A percentile compares a stretch with the other conserved stretches of the same genome.
phyloP scores from a whole-genome alignment of 2,329 filamentous ascomycete genomes.

The Clarireedia hainanense region DNA sequence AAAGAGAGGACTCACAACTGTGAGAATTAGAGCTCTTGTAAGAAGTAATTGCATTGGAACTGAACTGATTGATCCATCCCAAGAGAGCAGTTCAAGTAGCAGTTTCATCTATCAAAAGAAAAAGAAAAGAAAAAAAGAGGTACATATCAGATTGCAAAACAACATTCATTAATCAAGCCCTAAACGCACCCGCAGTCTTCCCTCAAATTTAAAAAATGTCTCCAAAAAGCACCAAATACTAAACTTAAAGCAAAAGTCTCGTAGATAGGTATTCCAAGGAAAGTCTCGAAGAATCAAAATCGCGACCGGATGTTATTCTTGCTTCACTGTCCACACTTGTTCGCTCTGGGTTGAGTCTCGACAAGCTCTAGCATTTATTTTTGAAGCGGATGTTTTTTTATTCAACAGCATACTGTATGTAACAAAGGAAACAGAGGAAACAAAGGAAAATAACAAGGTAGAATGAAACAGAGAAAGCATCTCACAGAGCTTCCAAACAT shows the following conservation, averaged over 20 bases:
- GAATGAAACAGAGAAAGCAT: too few species aligned
- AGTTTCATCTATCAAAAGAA: too few species aligned
- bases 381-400: conserved; percentile 22
- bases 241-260: conserved; percentile 24
- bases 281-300: conserved; percentile 32
- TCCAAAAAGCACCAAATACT: conserved; percentile 32
- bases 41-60: too few species aligned
- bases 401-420: neutral
- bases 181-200: too few species aligned
- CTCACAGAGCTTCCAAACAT: too few species aligned
- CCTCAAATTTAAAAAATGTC: conserved; percentile 24
- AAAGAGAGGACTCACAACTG: too few species aligned
- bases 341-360: conserved; percentile 41
- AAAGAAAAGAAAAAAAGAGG: too few species aligned
- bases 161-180: too few species aligned
- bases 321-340: conserved; percentile 52
- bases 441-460: neutral
- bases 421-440: neutral
- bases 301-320: conserved; percentile 37
- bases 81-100: too few species aligned
- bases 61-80: too few species aligned
- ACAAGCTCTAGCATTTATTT: conserved; percentile 46
- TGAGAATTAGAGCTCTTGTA: too few species aligned
- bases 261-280: conserved; percentile 24
- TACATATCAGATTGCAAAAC: too few species aligned